Evolutionary conservation across 2,329 filamentous ascomycete species (phyloP), one percentile per base, ranked within the genome.

Genomic region (Bimuria novae-zelandiae): DNA sequence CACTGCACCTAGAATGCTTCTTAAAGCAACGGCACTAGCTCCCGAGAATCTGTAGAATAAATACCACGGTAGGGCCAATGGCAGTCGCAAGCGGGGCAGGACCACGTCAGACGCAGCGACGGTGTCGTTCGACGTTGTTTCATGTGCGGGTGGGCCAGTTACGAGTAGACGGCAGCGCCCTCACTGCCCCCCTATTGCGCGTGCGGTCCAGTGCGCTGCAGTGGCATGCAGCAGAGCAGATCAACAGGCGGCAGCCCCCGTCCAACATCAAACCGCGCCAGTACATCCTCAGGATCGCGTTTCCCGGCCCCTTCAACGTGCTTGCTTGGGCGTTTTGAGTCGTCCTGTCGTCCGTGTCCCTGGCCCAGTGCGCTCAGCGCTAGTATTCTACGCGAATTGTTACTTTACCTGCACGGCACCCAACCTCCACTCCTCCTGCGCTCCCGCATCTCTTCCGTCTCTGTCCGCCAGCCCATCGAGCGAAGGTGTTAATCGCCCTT

Each of bases 401-500:
- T 33, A 27, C 44, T 37, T 37, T 37, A 47, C 32, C 33, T 37
- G 8, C 14, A 60, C 51, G 22, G 46, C 33, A 46, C 44, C 43
- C 16, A 22, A 21, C 33, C 39, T 54, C 59, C 33, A 12, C 49
- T 50, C 45, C 45, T 36, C 47, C 47, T 48, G 51, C 56, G 30
- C 55, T 47, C 51, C 54, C 55, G 49, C 56, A 48, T 51, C 55
- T 52, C 51, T 49, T 50, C 52, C 44, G 53, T 47, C 56, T 43
- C 29, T 29, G 55, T 59, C 49, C 51, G 37, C 50, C 50, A 49
- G 33, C 49, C 19, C 52, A 64, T 66, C n/a, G 67, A 65, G 64
- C 64, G 57, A 63, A 56, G 47, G 59, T 61, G 60, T 60, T 68
- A 65, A 60, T 65, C 59, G 56, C 59, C 65, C 61, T 50, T 71